A percentile compares a stretch with the other conserved stretches of the same genome.
Conservation (phyloP, 2,329 filamentous ascomycete species). For the Camptophora hylomeconis region DNA sequence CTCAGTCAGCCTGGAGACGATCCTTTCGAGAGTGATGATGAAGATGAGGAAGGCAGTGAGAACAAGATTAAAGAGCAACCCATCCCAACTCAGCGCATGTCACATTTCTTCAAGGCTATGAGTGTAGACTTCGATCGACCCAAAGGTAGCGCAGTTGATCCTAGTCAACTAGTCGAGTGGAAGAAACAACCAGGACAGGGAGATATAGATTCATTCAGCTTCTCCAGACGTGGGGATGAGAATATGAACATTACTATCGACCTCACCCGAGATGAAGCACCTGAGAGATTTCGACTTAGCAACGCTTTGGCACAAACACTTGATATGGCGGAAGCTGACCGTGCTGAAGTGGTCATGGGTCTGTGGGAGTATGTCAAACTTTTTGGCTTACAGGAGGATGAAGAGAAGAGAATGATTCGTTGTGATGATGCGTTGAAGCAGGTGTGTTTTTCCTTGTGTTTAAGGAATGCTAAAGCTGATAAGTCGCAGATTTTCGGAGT, state of each 20-base stretch:
- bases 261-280: conserved; percentile 68
- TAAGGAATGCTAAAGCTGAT: conserved; percentile 1
- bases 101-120: conserved; percentile 39
- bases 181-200: conserved; percentile 58
- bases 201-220: conserved; percentile 83
- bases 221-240: conserved; percentile 83
- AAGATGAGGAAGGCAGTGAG: conserved; percentile 30
- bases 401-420: conserved; percentile 83
- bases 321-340: conserved; percentile 75
- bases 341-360: conserved; percentile 76
- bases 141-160: conserved; percentile 27
- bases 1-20: conserved; percentile 55
- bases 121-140: conserved; percentile 38
- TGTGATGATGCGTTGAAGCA: conserved; percentile 73
- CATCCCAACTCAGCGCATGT: conserved; percentile 24
- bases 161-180: conserved; percentile 57
- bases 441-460: conserved; percentile 37
- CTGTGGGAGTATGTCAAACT: conserved; percentile 91
- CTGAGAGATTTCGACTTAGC: conserved; percentile 71
- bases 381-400: conserved; percentile 79
- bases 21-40: conserved; percentile 38
- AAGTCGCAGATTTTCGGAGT: conserved; percentile 52
- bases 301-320: conserved; percentile 69
- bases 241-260: conserved; percentile 87
- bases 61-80: conserved; percentile 44